phyloP scores from a whole-genome alignment of 2,329 filamentous ascomycete species.

The Paracamarosporium sp. region DNA sequence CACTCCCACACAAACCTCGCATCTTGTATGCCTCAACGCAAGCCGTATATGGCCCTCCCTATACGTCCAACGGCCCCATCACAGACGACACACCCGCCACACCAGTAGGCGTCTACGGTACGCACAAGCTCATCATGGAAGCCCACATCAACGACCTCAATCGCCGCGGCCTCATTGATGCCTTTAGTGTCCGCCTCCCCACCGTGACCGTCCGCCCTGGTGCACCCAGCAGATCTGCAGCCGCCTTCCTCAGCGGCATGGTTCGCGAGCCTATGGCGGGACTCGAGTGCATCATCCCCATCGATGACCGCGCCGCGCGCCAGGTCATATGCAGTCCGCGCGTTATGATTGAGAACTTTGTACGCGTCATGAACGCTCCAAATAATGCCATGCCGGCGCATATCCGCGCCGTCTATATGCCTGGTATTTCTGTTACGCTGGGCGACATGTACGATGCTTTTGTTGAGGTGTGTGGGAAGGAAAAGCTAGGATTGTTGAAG shows the following conservation, averaged over 20 bases:
- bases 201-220: neutral
- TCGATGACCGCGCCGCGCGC: neutral
- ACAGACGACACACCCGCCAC: neutral
- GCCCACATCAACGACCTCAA: neutral
- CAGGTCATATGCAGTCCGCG: neutral
- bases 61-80: neutral
- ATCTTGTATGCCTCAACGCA: slow-evolving; percentile 65
- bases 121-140: slow-evolving; percentile 5
- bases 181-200: neutral
- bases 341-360: neutral
- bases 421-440: neutral
- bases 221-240: neutral
- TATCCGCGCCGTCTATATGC: neutral
- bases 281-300: neutral
- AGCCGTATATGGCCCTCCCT: slow-evolving; percentile 57
- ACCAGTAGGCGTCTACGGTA: slow-evolving; percentile 1
- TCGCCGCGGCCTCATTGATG: slow-evolving; percentile 1
- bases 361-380: neutral
- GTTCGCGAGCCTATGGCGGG: neutral
- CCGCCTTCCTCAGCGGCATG: neutral
- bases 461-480: neutral
- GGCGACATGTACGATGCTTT: neutral
- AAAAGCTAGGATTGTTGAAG: neutral
- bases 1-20: slow-evolving; percentile 24
- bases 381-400: neutral